Conservation (phyloP, 768 basidiomycete genomes). For the Chalciporus chontae region DNA sequence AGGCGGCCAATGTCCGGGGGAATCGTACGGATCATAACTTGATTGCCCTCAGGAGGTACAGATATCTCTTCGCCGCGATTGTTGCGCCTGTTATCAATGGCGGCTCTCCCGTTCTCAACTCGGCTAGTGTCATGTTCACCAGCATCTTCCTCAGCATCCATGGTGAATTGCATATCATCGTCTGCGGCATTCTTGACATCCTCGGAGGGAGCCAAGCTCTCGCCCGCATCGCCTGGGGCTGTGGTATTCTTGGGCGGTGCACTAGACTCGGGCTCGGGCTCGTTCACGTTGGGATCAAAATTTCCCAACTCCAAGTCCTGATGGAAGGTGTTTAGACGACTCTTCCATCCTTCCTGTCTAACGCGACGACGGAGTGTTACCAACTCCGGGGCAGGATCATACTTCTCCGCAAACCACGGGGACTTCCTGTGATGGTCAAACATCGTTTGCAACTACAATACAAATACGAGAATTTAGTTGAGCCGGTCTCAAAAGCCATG, state of each 20-base stretch:
- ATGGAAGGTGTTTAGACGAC: slow-evolving; percentile 67
- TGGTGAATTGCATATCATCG: slow-evolving; percentile 73
- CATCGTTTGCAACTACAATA: slow-evolving; percentile 86
- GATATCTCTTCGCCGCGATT: slow-evolving; percentile 71
- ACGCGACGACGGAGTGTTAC: slow-evolving; percentile 71
- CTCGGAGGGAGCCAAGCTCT: slow-evolving; percentile 37
- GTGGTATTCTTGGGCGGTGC: slow-evolving; percentile 53
- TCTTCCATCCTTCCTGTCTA: slow-evolving; percentile 82
- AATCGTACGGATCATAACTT: slow-evolving; percentile 93
- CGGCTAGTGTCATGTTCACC: slow-evolving; percentile 57
- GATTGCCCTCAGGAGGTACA: slow-evolving; percentile 73
- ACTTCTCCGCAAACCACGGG: slow-evolving; percentile 97
- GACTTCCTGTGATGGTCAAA: slow-evolving; percentile 93
- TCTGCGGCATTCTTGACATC: slow-evolving; percentile 55
- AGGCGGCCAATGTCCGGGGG: slow-evolving; percentile 88
- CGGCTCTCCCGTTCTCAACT: slow-evolving; percentile 57
- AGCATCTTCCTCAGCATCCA: slow-evolving; percentile 69
- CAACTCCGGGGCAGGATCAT: slow-evolving; percentile 74
- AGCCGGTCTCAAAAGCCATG: slow-evolving; percentile 5
- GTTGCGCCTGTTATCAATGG: slow-evolving; percentile 41
- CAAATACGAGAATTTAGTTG: slow-evolving; percentile 31
- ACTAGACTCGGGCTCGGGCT: slow-evolving; percentile 50
- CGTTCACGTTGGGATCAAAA: slow-evolving; percentile 74
- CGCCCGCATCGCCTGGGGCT: slow-evolving; percentile 34
- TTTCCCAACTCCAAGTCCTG: slow-evolving; percentile 81